Evolutionary conservation across 2,329 filamentous ascomycete species (phyloP), one percentile per base, ranked within the genome.

Genomic region (Sporothrix pallida): DNA sequence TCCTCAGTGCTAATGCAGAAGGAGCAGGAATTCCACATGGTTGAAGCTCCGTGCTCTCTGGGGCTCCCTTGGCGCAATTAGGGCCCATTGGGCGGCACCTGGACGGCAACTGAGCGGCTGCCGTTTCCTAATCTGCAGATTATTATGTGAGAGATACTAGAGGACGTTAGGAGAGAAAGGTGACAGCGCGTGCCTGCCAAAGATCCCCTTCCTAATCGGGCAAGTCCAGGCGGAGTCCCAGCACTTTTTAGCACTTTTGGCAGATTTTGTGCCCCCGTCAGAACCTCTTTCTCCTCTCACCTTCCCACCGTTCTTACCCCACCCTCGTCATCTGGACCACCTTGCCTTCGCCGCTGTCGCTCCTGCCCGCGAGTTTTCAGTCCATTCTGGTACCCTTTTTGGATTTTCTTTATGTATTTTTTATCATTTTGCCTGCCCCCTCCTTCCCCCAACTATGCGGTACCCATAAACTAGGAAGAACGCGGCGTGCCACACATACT

Each of bases 221-320:
- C 31, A 73, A 70, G 71, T 73, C 63, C 54, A 73, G 31, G 63
- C 71, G 71, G 9, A n/a, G n/a, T 37, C 58, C 15, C 20, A 56
- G 46, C 46, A n/a, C 46, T 20, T 48, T 62, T 52, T 48, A 17
- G 42, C 56, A 20, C 67, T 70, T 70, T 46, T 37, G 67, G 50
- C 56, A 23, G 37, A 44, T 46, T 15, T n/a, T 10, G 23, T 8
- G 17, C 60, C 37, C 60, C 60, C 60, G 12, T 63, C 37, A n/a
- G n/a, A 46, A 46, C 17, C 60, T 46, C 60, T 23, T 48, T 67
- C 62, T 67, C 37, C 62, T 60, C 60, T 44, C 58, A 46, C 5
- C 37, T 44, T 42, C 31, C 12, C 69, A 26, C 17, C 37, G 10
- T 44, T 42, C 31, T n/a, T 63, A 44, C 56, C 71, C 71, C 60